Base-by-base conservation (phyloP, 169 alveolate species). In the Plasmodium cynomolgi region DNA sequence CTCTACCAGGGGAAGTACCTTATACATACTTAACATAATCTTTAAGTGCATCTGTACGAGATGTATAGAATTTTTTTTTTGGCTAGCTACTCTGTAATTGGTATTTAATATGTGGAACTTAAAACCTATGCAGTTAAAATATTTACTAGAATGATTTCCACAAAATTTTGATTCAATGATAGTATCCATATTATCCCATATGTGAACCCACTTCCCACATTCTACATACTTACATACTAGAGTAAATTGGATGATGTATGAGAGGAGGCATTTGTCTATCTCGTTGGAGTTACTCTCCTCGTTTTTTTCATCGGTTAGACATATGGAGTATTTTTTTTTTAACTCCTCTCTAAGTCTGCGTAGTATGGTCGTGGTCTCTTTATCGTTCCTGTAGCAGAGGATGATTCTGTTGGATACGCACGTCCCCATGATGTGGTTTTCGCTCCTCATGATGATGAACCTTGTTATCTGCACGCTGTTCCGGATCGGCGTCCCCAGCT, bases 131-230 rank as follows among this genome's bases (percentile, higher is more conserved):
- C 93, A 86, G 81, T 86, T 86, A 79, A 54, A 86, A 77, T 86
- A 86, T 86, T 86, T 86, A 9, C 82, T 47, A 0, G 31, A 72
- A 86, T 86, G 13, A 75, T 58, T 86, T n/a, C 85, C 93, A 54
- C 80, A 50, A 86, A 86, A 86, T 77, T 86, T 86, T 1, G 93
- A 86, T 34, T 86, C 86, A 20, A 86, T 77, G 15, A 86, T 86
- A 5, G 93, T 86, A 31, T 86, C 81, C 93, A 86, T 86, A 34
- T 75, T 86, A 34, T 86, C 93, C 85, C 93, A 44, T n/a, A 86
- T 75, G 68, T 86, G 93, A 33, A 86, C 54, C 93, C 93, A 86
- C 81, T 75, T 86, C 3, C 93, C 93, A 75, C 86, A 31, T 34
- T 86, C 86, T 44, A 86, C 41, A n/a, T 86, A 86, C 44, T 86